phyloP scores from a whole-genome alignment of 176 grass and related monocot species.

The Canna indica region DNA sequence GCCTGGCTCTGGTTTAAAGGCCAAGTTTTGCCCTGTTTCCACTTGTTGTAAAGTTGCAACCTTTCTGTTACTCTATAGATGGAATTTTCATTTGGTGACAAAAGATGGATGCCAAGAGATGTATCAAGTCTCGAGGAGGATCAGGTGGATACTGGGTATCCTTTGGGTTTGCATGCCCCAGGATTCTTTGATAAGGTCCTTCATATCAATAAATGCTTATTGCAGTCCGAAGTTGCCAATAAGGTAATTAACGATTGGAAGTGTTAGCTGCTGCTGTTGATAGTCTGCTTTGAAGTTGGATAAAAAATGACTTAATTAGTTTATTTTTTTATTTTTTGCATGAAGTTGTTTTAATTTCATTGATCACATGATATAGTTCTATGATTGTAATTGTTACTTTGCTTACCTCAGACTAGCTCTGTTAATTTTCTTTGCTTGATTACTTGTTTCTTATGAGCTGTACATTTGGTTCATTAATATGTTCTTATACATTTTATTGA shows the following conservation, averaged over 20 bases:
- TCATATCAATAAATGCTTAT: slow-evolving; percentile 69
- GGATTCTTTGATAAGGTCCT: slow-evolving; percentile 90
- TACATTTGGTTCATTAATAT: background rate
- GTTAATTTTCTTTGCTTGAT: background rate
- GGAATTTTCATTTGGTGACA: slow-evolving; percentile 92
- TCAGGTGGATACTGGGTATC: slow-evolving; percentile 26
- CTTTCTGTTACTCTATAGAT: slow-evolving; percentile 44
- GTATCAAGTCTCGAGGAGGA: slow-evolving; percentile 16
- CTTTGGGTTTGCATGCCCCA: slow-evolving; percentile 76
- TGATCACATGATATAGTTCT: too few species aligned
- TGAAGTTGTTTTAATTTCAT: background rate
- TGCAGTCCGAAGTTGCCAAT: slow-evolving; percentile 73
- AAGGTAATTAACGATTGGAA: slow-evolving; percentile 32
- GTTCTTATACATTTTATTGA: background rate
- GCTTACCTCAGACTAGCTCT: background rate
- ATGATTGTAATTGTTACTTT: background rate
- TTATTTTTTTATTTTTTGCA: background rate
- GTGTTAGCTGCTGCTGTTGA: background rate
- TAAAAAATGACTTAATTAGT: background rate
- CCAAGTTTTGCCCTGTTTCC: slow-evolving; percentile 32
- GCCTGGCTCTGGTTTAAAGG: background rate
- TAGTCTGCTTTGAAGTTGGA: background rate
- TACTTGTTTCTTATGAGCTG: background rate
- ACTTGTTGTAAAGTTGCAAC: slow-evolving; percentile 7
- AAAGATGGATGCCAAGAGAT: slow-evolving; percentile 66